Base-by-base conservation (phyloP, 1,139 yeast genomes). In the Candida pseudocylindracea region DNA sequence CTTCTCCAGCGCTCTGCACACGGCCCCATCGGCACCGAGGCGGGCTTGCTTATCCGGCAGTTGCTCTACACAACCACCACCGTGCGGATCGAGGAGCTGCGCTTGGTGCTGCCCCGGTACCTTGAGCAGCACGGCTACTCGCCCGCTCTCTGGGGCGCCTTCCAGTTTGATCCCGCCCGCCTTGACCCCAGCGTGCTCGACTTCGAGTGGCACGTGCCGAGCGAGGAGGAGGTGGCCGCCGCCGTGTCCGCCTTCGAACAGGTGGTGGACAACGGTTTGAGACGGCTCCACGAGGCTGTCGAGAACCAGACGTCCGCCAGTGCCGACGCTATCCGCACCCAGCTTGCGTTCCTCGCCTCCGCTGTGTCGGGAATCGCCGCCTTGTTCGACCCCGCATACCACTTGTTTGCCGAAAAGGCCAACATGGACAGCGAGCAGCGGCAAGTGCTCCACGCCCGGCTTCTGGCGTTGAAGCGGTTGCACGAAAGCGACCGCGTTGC, bases 161-260 rank as follows among this genome's bases (percentile, higher is more conserved):
- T 66, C 38, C 81, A 72, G 43, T 67, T 71, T 40, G 53, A 51
- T 31, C 58, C 60, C 25, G 43, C 50, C 2, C 48, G 64, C 26
- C 58, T 60, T 34, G 38, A 46, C 8, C 39, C 46, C 10, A 62
- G 63, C 10, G 61, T 67, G 33, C 49, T 73, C 29, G 45, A 57
- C 0, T 72, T 81, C 41, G 55, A 61, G 1, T 88, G 98, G 98
- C 81, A 72, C 44, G 49, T 63, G 1, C 95, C 96, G 0, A 44
- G 57, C 0, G 52, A 53, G 3, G 53, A 46, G 3, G 85, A 75
- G 35, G 56, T 81, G 1, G 55, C 54, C 2, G 67, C 67, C 45
- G 85, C 93, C 0, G 62, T 71, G 9, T 62, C 66, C 8, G 51
- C 70, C 26, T 76, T 75, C 42, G 66, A 63, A 27, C 51, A 50